Base-by-base conservation (phyloP, 108 stramenopile species). In the Parietichytrium sp. region DNA sequence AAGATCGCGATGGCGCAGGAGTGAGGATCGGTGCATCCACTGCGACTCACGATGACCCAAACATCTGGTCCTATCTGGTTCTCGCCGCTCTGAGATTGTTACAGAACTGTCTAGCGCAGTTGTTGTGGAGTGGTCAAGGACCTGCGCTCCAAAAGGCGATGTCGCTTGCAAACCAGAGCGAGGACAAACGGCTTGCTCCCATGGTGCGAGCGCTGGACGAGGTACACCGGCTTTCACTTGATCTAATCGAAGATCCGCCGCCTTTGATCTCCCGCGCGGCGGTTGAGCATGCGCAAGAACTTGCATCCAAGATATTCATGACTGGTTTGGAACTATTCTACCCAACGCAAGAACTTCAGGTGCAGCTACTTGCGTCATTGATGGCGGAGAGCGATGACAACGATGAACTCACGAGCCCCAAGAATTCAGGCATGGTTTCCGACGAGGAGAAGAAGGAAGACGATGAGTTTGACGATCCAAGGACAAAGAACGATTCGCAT, bases 321-420 rank as follows among this genome's bases (percentile, higher is more conserved):
- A 84, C 79, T 3, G 85, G 85, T 3, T 81, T 85, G 3, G 85
- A 85, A 29, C 45, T 85, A 3, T 85, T 85, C 36, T 85, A 84
- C 61, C 55, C 85, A 12, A 83, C 81, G 26, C 84, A 84, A 45
- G 83, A 33, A 36, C 36, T 78, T 15, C 83, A 84, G 30, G 84
- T 81, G 16, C 80, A 84, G 27, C 45, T 85, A 15, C 81, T 85
- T 7, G 84, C 85, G n/a, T 79, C 55, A 3, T 72, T 85, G 15
- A 16, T 84, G 18, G 81, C 81, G 55, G 72, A 72, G 2, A 72
- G 45, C 20, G 61, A 72, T 25, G 61, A 72, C 10, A 72, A 1
- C 20, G 61, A 72, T 6, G 61, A 72, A 20, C 61, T 33, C 42
- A 42, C 36, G 42, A n/a, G n/a, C n/a, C n/a, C n/a, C n/a, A n/a